These are phyloP conservation scores for Fraxinus ornus DNA, from an alignment of 305 asterid species.

Conservation along the genomic window DNA sequence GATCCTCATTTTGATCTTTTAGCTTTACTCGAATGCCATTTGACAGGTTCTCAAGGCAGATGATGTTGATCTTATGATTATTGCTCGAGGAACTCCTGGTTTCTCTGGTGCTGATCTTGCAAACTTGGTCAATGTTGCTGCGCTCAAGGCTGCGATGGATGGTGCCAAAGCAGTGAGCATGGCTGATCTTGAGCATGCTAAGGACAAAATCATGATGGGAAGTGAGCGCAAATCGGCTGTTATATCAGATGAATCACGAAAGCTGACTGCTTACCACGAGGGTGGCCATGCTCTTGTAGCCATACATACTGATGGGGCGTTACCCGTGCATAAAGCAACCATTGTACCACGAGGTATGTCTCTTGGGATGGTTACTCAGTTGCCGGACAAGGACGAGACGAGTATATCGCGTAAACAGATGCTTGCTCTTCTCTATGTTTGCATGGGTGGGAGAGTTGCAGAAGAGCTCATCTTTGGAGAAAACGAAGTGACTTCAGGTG, in stretches of 20 bases:
- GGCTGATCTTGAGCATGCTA: slow-evolving; percentile 87
- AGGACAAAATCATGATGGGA: slow-evolving; percentile 98
- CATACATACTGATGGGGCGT: slow-evolving; percentile 81
- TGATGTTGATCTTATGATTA: slow-evolving; percentile 78
- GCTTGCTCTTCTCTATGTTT: slow-evolving; percentile 86
- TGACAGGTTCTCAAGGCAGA: slow-evolving; percentile 83
- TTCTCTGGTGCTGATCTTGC: slow-evolving; percentile 99
- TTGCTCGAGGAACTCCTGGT: slow-evolving; percentile 94
- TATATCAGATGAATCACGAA: slow-evolving; percentile 77
- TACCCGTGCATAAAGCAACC: slow-evolving; percentile 93
- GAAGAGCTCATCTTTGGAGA: slow-evolving; percentile 95
- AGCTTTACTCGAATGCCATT: not conserved
- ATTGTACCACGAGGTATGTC: slow-evolving; percentile 95
- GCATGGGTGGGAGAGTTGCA: slow-evolving; percentile 96
- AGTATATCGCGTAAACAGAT: slow-evolving; percentile 80
- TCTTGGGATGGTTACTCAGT: slow-evolving; percentile 92
- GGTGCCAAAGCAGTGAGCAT: slow-evolving; percentile 82
- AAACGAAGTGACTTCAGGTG: slow-evolving; percentile 84
- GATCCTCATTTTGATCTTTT: not conserved
- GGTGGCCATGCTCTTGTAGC: slow-evolving; percentile 99
- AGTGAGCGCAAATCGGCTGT: slow-evolving; percentile 95
- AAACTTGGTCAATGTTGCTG: slow-evolving; percentile 84
- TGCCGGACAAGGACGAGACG: slow-evolving; percentile 90
- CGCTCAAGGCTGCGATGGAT: slow-evolving; percentile 94
- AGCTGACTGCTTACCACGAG: slow-evolving; percentile 87